These are phyloP conservation scores for Pythium pyrilobum DNA, from an alignment of 352 stramenopile genomes.

Conservation along the genomic window DNA sequence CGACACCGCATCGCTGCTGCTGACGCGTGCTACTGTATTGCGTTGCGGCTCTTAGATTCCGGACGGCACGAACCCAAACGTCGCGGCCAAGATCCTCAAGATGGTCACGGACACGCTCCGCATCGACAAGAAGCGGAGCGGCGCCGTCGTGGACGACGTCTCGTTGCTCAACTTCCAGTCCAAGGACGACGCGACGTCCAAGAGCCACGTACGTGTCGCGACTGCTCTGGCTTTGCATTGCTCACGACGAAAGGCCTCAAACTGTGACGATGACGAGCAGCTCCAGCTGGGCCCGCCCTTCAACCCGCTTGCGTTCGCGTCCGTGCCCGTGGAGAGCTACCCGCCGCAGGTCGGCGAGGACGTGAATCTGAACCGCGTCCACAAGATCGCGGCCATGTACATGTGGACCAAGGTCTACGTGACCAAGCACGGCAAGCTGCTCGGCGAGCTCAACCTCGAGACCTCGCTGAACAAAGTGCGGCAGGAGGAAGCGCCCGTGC, in stretches of 20 bases:
- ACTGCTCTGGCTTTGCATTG: constrained; percentile 4
- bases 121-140: constrained; percentile 56
- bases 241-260: constrained; percentile 5
- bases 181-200: constrained; percentile 40
- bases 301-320: constrained; percentile 51
- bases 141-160: constrained; percentile 53
- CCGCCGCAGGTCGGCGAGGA: constrained; percentile 66
- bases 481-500: constrained; percentile 41
- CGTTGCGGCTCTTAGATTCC: no score
- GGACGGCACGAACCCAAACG: constrained; percentile 51
- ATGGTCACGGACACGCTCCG: constrained; percentile 67
- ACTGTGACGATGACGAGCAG: constrained; percentile 26
- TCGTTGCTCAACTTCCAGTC: constrained; percentile 67
- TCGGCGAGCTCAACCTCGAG: constrained; percentile 67
- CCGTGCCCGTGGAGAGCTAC: constrained; percentile 71
- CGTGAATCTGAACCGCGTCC: constrained; percentile 64
- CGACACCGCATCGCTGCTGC: no score
- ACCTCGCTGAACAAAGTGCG: constrained; percentile 48
- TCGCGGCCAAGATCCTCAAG: constrained; percentile 59
- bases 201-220: constrained; percentile 34
- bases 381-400: constrained; percentile 73
- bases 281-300: constrained; percentile 68
- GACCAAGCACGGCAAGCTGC: constrained; percentile 56
- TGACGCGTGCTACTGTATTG: no score
- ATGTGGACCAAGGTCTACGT: constrained; percentile 85